Evolutionary conservation across 2,329 filamentous ascomycete genomes (phyloP).

Genomic region (Ambrosiella xylebori): DNA sequence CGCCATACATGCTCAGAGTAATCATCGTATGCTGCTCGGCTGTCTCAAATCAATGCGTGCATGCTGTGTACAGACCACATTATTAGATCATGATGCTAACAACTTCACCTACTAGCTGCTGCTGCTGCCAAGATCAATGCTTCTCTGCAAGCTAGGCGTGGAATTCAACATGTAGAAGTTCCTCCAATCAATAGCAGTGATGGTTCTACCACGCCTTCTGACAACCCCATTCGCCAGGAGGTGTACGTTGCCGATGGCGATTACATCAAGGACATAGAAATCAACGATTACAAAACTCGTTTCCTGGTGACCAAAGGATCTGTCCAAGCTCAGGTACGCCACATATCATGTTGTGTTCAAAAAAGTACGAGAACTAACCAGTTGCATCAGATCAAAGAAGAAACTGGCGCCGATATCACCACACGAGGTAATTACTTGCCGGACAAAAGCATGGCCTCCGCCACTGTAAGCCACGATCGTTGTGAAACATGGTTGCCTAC

Average conservation of each 20-base stretch:
- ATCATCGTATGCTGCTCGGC: not conserved
- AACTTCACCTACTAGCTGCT: slow-evolving; percentile 39
- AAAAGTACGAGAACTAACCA: not conserved
- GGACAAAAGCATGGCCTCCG: slow-evolving; percentile 92
- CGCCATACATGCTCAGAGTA: not conserved
- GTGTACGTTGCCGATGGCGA: slow-evolving; percentile 94
- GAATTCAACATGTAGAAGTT: slow-evolving; percentile 77
- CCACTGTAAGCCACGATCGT: slow-evolving; percentile 47
- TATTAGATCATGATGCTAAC: slow-evolving; percentile 17
- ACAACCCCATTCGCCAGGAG: slow-evolving; percentile 55
- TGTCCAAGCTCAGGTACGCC: slow-evolving; percentile 95
- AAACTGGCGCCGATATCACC: slow-evolving; percentile 99
- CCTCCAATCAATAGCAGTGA: slow-evolving; percentile 48
- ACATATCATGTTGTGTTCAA: not conserved
- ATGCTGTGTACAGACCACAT: not conserved
- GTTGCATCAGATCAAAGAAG: slow-evolving; percentile 79
- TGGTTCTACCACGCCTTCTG: slow-evolving; percentile 18
- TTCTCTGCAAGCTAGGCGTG: slow-evolving; percentile 69
- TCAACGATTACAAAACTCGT: slow-evolving; percentile 92
- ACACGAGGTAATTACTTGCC: slow-evolving; percentile 93
- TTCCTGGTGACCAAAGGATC: slow-evolving; percentile 94
- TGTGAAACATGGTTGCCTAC: not conserved
- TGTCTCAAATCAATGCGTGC: too few relatives aligned
- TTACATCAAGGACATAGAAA: slow-evolving; percentile 96
- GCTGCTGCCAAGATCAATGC: slow-evolving; percentile 80